These are phyloP conservation scores for Cystobasidiaceae sp. DNA, from an alignment of 1,284 basidiomycete genomes.

Conservation along the genomic window DNA sequence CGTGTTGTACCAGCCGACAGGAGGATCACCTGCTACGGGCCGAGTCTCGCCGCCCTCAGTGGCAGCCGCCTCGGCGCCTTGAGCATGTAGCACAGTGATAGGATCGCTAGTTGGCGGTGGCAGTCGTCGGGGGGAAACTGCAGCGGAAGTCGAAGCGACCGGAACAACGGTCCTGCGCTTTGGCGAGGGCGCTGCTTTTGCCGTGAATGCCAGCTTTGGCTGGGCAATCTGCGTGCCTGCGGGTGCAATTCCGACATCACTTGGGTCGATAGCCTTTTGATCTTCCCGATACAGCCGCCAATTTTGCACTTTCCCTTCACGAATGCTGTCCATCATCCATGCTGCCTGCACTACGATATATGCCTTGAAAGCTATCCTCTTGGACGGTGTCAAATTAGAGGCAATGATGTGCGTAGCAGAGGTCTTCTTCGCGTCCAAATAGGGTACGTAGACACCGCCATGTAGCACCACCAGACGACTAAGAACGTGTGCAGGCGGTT, in stretches of 20 bases:
- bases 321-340: constrained; percentile 75
- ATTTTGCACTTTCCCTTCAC: constrained; percentile 62
- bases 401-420: constrained; percentile 81
- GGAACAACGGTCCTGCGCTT: background rate
- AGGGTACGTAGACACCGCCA: constrained; percentile 77
- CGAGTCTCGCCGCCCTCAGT: background rate
- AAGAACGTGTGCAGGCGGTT: constrained; percentile 77
- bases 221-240: constrained; percentile 27
- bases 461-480: constrained; percentile 72
- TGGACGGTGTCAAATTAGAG: constrained; percentile 78
- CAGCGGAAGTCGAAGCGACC: background rate
- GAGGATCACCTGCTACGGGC: background rate
- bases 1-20: constrained; percentile 12
- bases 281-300: constrained; percentile 58
- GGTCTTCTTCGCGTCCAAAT: constrained; percentile 65
- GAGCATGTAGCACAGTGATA: constrained; percentile 7
- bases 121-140: background rate
- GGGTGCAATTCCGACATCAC: constrained; percentile 13
- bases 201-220: constrained; percentile 12
- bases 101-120: constrained; percentile 30
- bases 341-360: constrained; percentile 83
- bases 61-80: background rate
- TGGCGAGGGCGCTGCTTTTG: background rate
- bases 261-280: constrained; percentile 5
- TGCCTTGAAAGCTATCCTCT: constrained; percentile 76